phyloP scores from a whole-genome alignment of 768 basidiomycete genomes.

The Psilocybe subaeruginosa region DNA sequence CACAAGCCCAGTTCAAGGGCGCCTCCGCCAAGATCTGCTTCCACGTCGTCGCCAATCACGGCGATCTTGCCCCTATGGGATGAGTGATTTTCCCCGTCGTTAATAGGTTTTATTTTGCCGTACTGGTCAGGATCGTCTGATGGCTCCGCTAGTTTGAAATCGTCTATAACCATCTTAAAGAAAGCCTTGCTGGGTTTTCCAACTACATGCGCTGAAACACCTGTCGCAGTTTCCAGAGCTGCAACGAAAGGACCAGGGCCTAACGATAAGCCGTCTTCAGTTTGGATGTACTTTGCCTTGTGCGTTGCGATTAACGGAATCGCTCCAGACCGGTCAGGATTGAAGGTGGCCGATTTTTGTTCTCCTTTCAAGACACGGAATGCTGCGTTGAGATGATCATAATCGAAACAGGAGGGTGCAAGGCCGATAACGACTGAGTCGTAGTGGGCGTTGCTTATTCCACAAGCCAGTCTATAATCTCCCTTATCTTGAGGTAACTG shows the following conservation, averaged over 20 bases:
- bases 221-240: constrained; percentile 60
- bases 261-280: constrained; percentile 54
- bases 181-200: constrained; percentile 68
- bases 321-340: constrained; percentile 1
- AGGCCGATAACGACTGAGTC: constrained; percentile 72
- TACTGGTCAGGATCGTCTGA: background rate
- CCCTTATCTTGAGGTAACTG: background rate
- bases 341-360: constrained; percentile 5
- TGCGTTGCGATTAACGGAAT: constrained; percentile 61
- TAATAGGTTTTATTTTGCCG: background rate
- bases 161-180: constrained; percentile 57
- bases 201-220: constrained; percentile 51
- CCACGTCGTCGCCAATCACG: constrained; percentile 70
- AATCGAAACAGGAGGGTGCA: constrained; percentile 53
- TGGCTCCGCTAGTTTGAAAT: constrained; percentile 25
- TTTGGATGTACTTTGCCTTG: constrained; percentile 54
- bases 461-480: background rate
- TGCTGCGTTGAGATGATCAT: constrained; percentile 60
- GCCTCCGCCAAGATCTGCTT: constrained; percentile 66
- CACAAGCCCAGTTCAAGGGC: constrained; percentile 61
- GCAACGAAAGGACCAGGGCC: constrained; percentile 74
- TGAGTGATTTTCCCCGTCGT: constrained; percentile 9
- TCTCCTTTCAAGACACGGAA: constrained; percentile 65
- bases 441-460: constrained; percentile 26
- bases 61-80: constrained; percentile 35